These are phyloP conservation scores for Boletus subluridellus DNA, from an alignment of 1,284 basidiomycete genomes.

Conservation along the genomic window DNA sequence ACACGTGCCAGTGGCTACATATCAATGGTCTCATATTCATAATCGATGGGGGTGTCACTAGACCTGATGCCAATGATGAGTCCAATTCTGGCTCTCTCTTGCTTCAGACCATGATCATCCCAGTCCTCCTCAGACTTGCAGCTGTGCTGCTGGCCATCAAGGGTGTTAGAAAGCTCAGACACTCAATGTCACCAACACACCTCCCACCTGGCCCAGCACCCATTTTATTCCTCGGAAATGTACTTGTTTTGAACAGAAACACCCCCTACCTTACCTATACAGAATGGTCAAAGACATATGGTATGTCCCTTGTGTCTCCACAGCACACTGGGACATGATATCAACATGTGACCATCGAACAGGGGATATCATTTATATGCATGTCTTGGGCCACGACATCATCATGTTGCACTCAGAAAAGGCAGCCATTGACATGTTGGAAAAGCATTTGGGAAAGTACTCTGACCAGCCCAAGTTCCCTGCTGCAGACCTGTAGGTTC, in stretches of 20 bases:
- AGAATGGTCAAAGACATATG: not conserved
- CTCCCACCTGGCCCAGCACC: not conserved
- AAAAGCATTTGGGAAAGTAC: conserved; percentile 23
- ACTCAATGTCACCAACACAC: not conserved
- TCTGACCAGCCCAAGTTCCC: conserved; percentile 19
- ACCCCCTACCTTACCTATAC: not conserved
- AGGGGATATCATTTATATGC: conserved; percentile 13
- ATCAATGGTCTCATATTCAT: not conserved
- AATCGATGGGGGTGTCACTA: not conserved
- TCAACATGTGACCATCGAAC: not conserved
- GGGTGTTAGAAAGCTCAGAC: conserved; percentile 2
- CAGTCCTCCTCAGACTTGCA: conserved; percentile 1
- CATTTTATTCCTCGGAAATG: not conserved
- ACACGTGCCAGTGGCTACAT: not conserved
- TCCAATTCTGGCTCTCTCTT: not conserved
- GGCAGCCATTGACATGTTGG: conserved; percentile 17
- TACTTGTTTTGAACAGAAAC: not conserved
- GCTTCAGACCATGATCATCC: not conserved
- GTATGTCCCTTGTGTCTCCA: not conserved
- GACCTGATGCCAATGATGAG: no score
- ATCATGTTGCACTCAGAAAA: conserved; percentile 20
- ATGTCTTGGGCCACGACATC: conserved; percentile 12
- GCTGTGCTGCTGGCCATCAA: conserved; percentile 8
- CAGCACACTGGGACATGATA: not conserved
- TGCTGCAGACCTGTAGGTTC: conserved; percentile 11